A percentile compares a stretch with the other conserved stretches of the same genome.
These are phyloP conservation scores for Boletus bicolor DNA, from an alignment of 768 basidiomycete species.

Conservation along the genomic window DNA sequence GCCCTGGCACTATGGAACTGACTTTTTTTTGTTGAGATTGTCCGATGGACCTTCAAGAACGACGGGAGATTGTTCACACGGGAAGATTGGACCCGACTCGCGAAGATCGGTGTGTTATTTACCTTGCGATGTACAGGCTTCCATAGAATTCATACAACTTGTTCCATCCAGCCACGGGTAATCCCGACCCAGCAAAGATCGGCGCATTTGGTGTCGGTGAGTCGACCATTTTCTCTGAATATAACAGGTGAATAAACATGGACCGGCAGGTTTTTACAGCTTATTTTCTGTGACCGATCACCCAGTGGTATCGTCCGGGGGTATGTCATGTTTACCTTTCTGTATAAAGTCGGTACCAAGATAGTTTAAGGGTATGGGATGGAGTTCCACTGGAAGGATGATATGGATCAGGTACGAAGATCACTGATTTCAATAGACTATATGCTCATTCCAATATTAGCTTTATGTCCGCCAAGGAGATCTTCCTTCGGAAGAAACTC, in stretches of 20 bases:
- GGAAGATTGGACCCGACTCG: conserved; percentile 85
- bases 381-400: conserved; percentile 90
- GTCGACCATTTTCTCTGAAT: conserved; percentile 11
- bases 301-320: conserved; percentile 72
- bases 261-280: conserved; percentile 60
- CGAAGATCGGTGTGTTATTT: conserved; percentile 70
- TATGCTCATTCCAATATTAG: conserved; percentile 33
- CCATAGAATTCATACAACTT: not conserved
- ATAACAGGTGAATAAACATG: not conserved
- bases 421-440: not conserved
- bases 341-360: conserved; percentile 9
- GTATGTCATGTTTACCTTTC: conserved; percentile 31
- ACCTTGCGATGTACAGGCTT: not conserved
- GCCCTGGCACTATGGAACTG: conserved; percentile 31
- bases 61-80: conserved; percentile 78
- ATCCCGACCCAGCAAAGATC: conserved; percentile 92
- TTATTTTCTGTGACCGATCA: conserved; percentile 76
- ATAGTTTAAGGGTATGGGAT: conserved; percentile 66
- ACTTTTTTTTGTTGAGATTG: conserved; percentile 44
- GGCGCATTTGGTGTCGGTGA: conserved; percentile 90
- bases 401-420: conserved; percentile 55
- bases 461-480: conserved; percentile 73
- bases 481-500: conserved; percentile 61
- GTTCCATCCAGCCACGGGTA: conserved; percentile 72
- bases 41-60: conserved; percentile 83